Percentiles rank a stretch among this genome's conserved stretches.
phyloP scores from a whole-genome alignment of 1,139 yeast species.

The Saccharomyces hybrid region DNA sequence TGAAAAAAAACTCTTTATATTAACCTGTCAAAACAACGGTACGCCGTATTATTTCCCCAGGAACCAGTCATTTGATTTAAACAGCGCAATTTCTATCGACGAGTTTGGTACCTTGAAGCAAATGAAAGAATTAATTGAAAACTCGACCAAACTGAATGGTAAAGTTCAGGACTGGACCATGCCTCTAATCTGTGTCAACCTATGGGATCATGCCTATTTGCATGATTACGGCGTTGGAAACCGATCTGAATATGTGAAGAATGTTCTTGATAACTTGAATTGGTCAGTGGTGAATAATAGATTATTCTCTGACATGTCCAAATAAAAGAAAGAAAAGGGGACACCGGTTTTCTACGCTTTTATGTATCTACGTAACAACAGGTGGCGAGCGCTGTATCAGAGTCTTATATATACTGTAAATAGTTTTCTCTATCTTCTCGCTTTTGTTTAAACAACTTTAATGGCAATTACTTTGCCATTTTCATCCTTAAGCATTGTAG shows the following conservation, averaged over 20 bases:
- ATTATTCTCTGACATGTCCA: constrained; percentile 29
- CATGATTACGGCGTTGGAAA: constrained; percentile 79
- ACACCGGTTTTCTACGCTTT: constrained; percentile 2
- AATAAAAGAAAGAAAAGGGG: constrained; percentile 1
- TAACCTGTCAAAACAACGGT: constrained; percentile 76
- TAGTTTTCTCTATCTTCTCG: neutral
- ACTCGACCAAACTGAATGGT: constrained; percentile 13
- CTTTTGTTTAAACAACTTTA: constrained; percentile 37
- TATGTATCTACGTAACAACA: constrained; percentile 6
- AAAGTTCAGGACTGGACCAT: constrained; percentile 59
- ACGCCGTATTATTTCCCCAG: constrained; percentile 79
- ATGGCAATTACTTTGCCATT: constrained; percentile 58
- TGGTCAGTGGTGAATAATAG: constrained; percentile 81
- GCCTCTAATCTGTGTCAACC: constrained; percentile 71
- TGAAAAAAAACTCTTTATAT: constrained; percentile 55
- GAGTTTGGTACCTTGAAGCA: constrained; percentile 44
- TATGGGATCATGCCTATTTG: constrained; percentile 84
- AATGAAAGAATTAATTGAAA: constrained; percentile 39
- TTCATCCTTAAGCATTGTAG: constrained; percentile 56
- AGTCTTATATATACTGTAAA: neutral
- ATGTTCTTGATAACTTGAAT: constrained; percentile 71
- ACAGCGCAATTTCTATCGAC: constrained; percentile 48
- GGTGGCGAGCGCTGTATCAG: neutral
- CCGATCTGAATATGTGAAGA: constrained; percentile 62
- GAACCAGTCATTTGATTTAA: constrained; percentile 68